These are phyloP conservation scores for Jamesozyma jinghongensis DNA, from an alignment of 805 yeast species.

Conservation along the genomic window DNA sequence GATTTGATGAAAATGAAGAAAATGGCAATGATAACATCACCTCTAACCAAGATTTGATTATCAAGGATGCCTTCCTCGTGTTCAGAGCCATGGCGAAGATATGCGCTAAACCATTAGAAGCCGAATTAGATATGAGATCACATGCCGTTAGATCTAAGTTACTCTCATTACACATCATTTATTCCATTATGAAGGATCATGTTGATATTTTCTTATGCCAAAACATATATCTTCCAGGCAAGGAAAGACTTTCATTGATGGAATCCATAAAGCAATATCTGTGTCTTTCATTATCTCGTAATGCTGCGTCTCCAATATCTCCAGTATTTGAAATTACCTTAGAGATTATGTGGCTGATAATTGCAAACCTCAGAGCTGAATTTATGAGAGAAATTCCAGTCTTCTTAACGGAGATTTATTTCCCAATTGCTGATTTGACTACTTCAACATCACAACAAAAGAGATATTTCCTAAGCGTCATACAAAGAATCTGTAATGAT, in stretches of 20 bases:
- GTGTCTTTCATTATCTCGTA: conserved; percentile 74
- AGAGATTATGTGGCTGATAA: conserved; percentile 86
- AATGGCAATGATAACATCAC: conserved; percentile 2
- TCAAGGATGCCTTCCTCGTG: conserved; percentile 86
- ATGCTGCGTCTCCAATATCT: conserved; percentile 85
- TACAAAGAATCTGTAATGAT: conserved; percentile 76
- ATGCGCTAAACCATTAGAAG: conserved; percentile 75
- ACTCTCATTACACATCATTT: conserved; percentile 78
- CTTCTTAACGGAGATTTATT: conserved; percentile 82
- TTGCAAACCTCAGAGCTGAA: conserved; percentile 73
- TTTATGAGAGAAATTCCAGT: conserved; percentile 93
- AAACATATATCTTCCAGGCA: conserved; percentile 44
- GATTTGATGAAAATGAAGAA: conserved; percentile 4
- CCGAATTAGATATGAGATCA: conserved; percentile 75
- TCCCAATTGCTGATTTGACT: conserved; percentile 87
- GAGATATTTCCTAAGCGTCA: conserved; percentile 70
- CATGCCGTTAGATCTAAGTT: conserved; percentile 89
- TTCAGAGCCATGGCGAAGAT: conserved; percentile 93
- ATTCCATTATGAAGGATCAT: conserved; percentile 76
- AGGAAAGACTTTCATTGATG: conserved; percentile 53
- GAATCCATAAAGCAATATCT: conserved; percentile 78
- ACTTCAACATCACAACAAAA: conserved; percentile 91
- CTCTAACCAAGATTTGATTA: conserved; percentile 50
- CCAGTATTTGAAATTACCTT: conserved; percentile 87
- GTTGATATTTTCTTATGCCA: conserved; percentile 67